Conservation (phyloP, 2,329 filamentous ascomycete species). For the Diaporthe humulicola region DNA sequence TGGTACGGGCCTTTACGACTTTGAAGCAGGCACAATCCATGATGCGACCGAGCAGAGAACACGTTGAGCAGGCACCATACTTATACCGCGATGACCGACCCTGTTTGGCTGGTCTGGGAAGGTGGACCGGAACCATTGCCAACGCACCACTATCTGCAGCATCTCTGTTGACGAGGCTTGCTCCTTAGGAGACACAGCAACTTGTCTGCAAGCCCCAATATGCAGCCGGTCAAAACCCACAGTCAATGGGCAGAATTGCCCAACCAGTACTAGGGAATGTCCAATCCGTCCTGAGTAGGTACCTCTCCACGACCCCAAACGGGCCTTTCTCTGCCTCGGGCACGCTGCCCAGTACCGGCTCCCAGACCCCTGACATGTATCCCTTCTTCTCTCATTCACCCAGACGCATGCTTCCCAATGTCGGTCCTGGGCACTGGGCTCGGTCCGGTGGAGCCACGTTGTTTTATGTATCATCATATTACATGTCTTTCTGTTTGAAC, state of each 20-base stretch:
- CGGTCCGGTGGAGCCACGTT: conserved; percentile 52
- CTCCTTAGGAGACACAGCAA: conserved; percentile 35
- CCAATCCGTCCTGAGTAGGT: conserved; percentile 15
- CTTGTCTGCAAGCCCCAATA: conserved; percentile 38
- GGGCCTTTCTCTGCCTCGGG: conserved; percentile 2
- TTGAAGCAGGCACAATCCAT: conserved; percentile 27
- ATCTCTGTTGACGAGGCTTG: conserved; percentile 40
- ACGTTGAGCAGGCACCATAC: conserved; percentile 43
- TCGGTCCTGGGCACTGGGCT: conserved; percentile 28
- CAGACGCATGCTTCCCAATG: conserved; percentile 41
- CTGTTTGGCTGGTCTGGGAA: conserved; percentile 39
- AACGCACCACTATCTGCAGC: conserved; percentile 41
- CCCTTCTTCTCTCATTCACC: conserved; percentile 29
- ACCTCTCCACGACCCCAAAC: conserved; percentile 7
- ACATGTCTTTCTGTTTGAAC: conserved; percentile 39
- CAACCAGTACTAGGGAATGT: conserved; percentile 16
- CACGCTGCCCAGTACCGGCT: background rate
- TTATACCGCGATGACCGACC: conserved; percentile 46
- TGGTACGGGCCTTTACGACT: background rate
- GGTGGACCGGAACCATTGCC: conserved; percentile 41
- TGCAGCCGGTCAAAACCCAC: conserved; percentile 36
- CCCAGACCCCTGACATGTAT: conserved; percentile 34
- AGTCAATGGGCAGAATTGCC: conserved; percentile 13
- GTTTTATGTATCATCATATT: conserved; percentile 49
- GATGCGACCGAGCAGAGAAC: conserved; percentile 1